Conservation (phyloP, 208 protist genomes). For the Leishmania lainsoni region DNA sequence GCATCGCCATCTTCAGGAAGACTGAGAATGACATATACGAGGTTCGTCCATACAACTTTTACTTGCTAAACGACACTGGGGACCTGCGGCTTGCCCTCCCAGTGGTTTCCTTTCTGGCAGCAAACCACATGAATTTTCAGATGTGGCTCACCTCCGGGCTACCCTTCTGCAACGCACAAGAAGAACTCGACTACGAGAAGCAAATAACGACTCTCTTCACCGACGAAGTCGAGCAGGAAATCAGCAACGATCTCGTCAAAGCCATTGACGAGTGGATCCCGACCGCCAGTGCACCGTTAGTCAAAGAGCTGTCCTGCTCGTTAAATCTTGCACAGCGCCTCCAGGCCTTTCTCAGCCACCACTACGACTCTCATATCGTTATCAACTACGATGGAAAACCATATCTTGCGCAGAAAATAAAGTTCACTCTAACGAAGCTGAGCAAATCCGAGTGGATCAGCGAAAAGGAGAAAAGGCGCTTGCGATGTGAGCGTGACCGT, state of each 20-base stretch:
- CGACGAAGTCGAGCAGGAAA: not conserved
- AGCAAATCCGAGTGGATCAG: constrained; percentile 4
- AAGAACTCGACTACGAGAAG: constrained; percentile 29
- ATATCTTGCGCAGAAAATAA: constrained; percentile 29
- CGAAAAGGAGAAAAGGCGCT: not conserved
- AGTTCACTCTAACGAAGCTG: constrained; percentile 28
- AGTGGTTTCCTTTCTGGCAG: constrained; percentile 49
- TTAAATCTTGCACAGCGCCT: constrained; percentile 10
- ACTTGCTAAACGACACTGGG: constrained; percentile 45
- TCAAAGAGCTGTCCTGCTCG: constrained; percentile 10
- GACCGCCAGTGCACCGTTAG: not conserved
- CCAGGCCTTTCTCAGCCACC: not conserved
- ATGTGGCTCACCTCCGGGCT: constrained; percentile 63
- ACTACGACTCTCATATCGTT: constrained; percentile 7
- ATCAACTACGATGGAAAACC: constrained; percentile 24
- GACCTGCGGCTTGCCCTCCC: constrained; percentile 38
- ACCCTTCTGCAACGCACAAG: constrained; percentile 40
- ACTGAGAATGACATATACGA: constrained; percentile 40
- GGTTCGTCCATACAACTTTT: constrained; percentile 82
- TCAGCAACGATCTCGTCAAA: not conserved
- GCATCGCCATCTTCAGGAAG: constrained; percentile 67
- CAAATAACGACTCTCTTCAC: not conserved
- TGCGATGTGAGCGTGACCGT: constrained; percentile 18
- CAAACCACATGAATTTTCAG: constrained; percentile 65
- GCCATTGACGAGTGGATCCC: constrained; percentile 8